Evolutionary conservation across 306 rosid species (phyloP).

Genomic region (Quercus engelmannii): DNA sequence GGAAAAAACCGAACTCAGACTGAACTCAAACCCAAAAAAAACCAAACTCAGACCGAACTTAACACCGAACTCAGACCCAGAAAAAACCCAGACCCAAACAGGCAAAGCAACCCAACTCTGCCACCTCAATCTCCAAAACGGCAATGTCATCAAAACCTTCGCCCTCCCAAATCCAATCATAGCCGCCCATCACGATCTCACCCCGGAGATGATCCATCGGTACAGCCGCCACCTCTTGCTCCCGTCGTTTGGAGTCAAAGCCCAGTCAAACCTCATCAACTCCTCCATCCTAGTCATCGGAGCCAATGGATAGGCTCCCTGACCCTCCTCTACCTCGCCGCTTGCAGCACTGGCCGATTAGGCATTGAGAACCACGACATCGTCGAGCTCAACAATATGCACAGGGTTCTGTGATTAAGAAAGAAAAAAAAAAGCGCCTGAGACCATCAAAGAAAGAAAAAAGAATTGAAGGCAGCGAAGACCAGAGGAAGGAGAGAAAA

Average conservation of each 20-base stretch:
- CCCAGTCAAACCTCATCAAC: conserved; percentile 50
- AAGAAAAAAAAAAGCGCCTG: no score
- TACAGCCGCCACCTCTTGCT: conserved; percentile 94
- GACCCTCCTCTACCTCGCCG: conserved; percentile 80
- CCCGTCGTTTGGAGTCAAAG: conserved; percentile 85
- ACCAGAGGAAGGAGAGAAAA: no score
- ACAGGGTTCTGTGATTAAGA: conserved; percentile 23
- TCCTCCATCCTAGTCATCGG: conserved; percentile 80
- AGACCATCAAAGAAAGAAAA: no score
- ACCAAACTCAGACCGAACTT: no score
- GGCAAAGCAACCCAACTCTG: no score
- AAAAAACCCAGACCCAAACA: no score
- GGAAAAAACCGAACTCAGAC: no score
- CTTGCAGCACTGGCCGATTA: conserved; percentile 78
- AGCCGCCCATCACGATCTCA: conserved; percentile 34
- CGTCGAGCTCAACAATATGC: conserved; percentile 94
- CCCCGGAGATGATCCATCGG: conserved; percentile 68
- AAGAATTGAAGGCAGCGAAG: no score
- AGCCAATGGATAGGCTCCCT: conserved; percentile 94
- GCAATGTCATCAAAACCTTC: conserved; percentile 28
- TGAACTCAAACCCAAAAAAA: no score
- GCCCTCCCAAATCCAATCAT: conserved; percentile 20
- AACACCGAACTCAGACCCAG: no score
- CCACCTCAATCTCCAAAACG: conserved; percentile 33
- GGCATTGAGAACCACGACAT: conserved; percentile 83